Evolutionary conservation across 176 grass and related monocot genomes (phyloP), one percentile per base, ranked within the genome.

Genomic region (Bromus sterilis): DNA sequence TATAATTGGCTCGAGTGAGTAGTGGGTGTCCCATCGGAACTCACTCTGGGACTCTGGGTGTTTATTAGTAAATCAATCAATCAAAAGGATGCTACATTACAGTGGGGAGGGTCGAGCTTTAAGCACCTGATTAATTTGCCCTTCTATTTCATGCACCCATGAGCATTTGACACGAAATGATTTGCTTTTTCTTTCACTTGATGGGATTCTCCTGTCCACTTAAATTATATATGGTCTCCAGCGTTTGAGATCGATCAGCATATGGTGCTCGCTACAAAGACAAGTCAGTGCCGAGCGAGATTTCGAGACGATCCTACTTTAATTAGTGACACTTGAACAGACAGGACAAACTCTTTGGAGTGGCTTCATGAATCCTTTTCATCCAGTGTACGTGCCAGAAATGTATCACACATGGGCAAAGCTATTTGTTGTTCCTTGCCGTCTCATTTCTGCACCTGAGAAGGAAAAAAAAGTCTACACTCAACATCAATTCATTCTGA

Each of bases 1-100:
- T n/a, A 42, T 35, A 24, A 44, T 15, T 13, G 53, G 37, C 18
- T 11, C 53, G 21, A n/a, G 24, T 31, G 35, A 58, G 18, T 53
- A 84, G 81, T 84, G 82, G 81, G 14, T 76, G 71, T 10, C 23
- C 56, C 81, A 80, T 80, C 49, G 39, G 48, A 51, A 33, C 16
- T 40, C 24, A 35, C 16, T 51, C 24, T 31, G 77, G 63, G 24
- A 35, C 16, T 51, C 24, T 31, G 77, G 63, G 24, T 25, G 41
- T 25, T 70, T 32, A 26, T 33, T 71, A 41, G 24, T 16, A 51
- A 51, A 51, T 51, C 48, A 51, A 51, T 21, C 7, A 6, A 49
- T 18, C 28, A 5, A 29, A 30, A 5, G 4, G 21, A 29, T 60
- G 12, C 4, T 36, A 29, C 43, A 25, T 41, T 65, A 78, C 23